Base-by-base conservation (phyloP, 2,329 filamentous ascomycete genomes). In the Epichloe typhina region DNA sequence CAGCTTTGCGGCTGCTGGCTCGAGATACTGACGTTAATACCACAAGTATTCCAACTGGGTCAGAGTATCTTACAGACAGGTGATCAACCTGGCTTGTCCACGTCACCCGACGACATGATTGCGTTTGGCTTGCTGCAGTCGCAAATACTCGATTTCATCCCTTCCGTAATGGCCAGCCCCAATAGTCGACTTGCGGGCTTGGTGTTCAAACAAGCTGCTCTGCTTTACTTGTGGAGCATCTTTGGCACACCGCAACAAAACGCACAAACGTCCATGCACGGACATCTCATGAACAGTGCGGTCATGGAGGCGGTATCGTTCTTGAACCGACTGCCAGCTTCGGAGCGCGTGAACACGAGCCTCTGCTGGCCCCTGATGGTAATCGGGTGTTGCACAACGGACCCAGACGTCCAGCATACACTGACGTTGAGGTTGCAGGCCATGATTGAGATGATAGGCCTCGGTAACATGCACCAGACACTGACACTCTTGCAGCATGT, bases 401-500 rank as follows among this genome's bases (percentile, higher is more conserved):
- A 69, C 38, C 58, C 58, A 0, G 59, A 62, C 3, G 66, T 71
- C 4, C 66, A 67, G 1, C 61, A 65, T 6, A 57, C 68, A 0
- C 52, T 73, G 6, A 59, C 64, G 3, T 52, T 53, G 5, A 60
- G 70, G 2, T 50, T 70, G 2, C 59, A 62, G 33, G 58, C 56
- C 1, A 69, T 69, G 64, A 53, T 65, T 15, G 53, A 58, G 11
- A 60, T 59, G 0, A 71, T 73, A 42, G 71, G 70, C 0, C 56
- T 74, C 3, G 71, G 71, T 0, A 74, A 74, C 47, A 72, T 73
- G 62, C 63, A 66, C 6, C 62, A 71, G 47, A 73, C 71, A 0
- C 51, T 70, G 11, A 59, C 65, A 3, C 51, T 74, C 0, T 56
- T 74, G 5, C 67, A 72, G 19, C 65, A 66, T 50, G 64, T 74